Percentiles rank a stretch among this genome's conserved stretches.
Conservation (phyloP, 2,329 filamentous ascomycete genomes). For the Penicillium sp. region DNA sequence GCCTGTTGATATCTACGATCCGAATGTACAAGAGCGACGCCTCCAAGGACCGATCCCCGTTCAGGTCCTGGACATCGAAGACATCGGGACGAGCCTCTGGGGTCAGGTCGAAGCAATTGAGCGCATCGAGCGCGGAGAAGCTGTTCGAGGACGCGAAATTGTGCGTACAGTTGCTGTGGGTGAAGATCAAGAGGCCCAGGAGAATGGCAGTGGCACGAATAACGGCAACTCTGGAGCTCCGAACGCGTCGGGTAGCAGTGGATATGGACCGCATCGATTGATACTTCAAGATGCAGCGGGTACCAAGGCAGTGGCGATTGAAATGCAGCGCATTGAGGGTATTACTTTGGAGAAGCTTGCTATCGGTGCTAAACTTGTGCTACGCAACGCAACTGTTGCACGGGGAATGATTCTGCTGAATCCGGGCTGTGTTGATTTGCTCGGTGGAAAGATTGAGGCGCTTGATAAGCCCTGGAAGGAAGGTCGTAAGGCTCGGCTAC, state of each 20-base stretch:
- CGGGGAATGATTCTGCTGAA: conserved; percentile 76
- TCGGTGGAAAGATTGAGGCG: conserved; percentile 83
- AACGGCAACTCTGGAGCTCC: conserved; percentile 9
- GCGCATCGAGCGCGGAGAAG: conserved; percentile 49
- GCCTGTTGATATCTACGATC: conserved; percentile 55
- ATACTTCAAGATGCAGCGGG: conserved; percentile 76
- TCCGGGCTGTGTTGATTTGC: conserved; percentile 59
- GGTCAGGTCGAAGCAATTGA: conserved; percentile 73
- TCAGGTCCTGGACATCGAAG: conserved; percentile 82
- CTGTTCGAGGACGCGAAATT: conserved; percentile 68
- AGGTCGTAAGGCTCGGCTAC: conserved; percentile 64
- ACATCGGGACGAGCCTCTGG: conserved; percentile 75
- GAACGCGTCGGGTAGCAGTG: conserved; percentile 16
- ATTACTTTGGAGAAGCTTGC: conserved; percentile 56
- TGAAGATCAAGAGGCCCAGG: conserved; percentile 41
- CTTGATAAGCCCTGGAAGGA: conserved; percentile 75
- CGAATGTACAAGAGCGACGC: conserved; percentile 51
- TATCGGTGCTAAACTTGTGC: conserved; percentile 77
- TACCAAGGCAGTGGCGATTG: conserved; percentile 64
- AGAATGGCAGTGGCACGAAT: conserved; percentile 16
- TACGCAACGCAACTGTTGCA: conserved; percentile 62
- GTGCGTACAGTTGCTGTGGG: conserved; percentile 63
- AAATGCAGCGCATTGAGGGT: conserved; percentile 62
- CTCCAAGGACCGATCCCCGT: conserved; percentile 64
- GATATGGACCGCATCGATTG: conserved; percentile 66